Percentiles rank a stretch among this genome's conserved stretches.
These are phyloP conservation scores for Umbilicus rupestris DNA, from an alignment of 164 flowering plant species.

Conservation along the genomic window DNA sequence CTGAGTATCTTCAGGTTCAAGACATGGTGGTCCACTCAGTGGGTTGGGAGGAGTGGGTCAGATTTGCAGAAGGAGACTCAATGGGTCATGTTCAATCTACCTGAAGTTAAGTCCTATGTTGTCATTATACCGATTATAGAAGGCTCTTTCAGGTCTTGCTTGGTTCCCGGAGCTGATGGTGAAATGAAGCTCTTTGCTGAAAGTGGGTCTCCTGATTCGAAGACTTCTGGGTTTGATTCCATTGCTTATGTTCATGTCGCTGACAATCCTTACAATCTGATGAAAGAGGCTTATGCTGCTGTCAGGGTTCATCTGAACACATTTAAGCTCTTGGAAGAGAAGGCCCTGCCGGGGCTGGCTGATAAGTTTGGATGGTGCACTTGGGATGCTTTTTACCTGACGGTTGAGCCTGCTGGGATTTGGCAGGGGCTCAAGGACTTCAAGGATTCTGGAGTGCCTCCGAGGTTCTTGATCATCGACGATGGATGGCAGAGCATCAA, in stretches of 20 bases:
- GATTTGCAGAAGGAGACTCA: conserved; percentile 78
- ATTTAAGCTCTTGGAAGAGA: conserved; percentile 70
- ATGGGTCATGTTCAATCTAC: conserved; percentile 63
- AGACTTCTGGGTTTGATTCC: conserved; percentile 34
- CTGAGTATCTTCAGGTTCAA: conserved; percentile 72
- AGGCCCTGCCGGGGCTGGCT: conserved; percentile 36
- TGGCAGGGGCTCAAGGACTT: conserved; percentile 70
- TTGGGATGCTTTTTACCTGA: conserved; percentile 85
- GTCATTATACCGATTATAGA: conserved; percentile 53
- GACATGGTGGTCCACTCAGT: conserved; percentile 88
- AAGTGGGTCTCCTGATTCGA: conserved; percentile 50
- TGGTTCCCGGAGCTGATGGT: conserved; percentile 52
- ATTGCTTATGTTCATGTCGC: conserved; percentile 68
- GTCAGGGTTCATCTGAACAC: conserved; percentile 61
- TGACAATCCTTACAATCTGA: conserved; percentile 60
- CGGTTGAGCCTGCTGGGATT: conserved; percentile 63
- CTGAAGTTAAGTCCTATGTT: conserved; percentile 51
- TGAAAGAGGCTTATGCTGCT: conserved; percentile 67
- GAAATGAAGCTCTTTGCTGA: conserved; percentile 55
- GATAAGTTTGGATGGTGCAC: conserved; percentile 91
- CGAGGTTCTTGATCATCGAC: conserved; percentile 70
- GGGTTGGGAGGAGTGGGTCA: conserved; percentile 69
- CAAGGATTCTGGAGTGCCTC: conserved; percentile 41
- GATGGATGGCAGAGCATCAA: conserved; percentile 89
- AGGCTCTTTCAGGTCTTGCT: conserved; percentile 57